Percentiles rank a stretch among this genome's conserved stretches.
Evolutionary conservation across 805 yeast genomes (phyloP).

Genomic region (Candida saitoana): DNA sequence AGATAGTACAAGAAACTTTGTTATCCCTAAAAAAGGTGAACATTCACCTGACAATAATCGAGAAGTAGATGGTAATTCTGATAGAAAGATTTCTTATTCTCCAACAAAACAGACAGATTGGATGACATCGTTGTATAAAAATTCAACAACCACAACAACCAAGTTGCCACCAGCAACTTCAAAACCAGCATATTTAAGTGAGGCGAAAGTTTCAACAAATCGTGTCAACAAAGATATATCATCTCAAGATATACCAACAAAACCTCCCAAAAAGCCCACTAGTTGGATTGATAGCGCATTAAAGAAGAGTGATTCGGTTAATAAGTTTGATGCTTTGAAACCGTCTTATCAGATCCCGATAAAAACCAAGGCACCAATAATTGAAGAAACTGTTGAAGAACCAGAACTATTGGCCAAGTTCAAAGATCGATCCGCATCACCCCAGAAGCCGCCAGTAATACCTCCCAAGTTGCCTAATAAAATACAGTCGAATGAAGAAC

Average conservation of each 20-base stretch:
- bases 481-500: neutral
- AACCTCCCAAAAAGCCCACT: neutral
- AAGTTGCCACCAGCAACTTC: slow-evolving; percentile 7
- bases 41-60: neutral
- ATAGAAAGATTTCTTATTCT: neutral
- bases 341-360: slow-evolving; percentile 2
- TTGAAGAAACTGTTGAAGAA: neutral
- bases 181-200: slow-evolving; percentile 12
- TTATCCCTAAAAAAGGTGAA: neutral
- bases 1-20: neutral
- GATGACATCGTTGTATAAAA: slow-evolving; percentile 5
- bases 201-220: neutral
- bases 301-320: slow-evolving; percentile 1
- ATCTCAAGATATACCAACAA: neutral
- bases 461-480: neutral
- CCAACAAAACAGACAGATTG: slow-evolving; percentile 3
- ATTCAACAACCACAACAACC: neutral
- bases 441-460: neutral
- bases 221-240: neutral
- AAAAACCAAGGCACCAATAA: neutral
- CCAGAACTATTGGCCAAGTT: neutral
- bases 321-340: neutral
- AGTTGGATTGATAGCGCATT: slow-evolving; percentile 12
- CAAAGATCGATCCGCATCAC: neutral
- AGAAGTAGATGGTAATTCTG: neutral